These are phyloP conservation scores for Botrytis medusae DNA, from an alignment of 2,329 filamentous ascomycete genomes.

Conservation along the genomic window DNA sequence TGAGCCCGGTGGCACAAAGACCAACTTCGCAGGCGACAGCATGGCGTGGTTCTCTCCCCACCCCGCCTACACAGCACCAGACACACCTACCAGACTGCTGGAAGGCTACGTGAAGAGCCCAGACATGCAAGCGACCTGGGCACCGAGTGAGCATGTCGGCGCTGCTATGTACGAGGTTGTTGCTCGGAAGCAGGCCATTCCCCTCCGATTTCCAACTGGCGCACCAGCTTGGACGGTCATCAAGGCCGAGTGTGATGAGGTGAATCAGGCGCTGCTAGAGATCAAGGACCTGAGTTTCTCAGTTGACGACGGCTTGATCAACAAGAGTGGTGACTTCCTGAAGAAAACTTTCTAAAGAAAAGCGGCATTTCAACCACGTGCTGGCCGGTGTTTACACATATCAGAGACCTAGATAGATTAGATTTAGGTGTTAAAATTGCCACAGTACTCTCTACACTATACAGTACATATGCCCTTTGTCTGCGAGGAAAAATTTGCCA, in stretches of 20 bases:
- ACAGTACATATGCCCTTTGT: too few species aligned
- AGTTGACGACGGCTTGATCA: too few species aligned
- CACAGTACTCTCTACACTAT: too few species aligned
- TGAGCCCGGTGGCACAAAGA: not conserved
- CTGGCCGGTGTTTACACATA: too few species aligned
- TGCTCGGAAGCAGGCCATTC: not conserved
- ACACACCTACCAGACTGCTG: not conserved
- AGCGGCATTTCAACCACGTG: too few species aligned
- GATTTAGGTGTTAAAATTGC: too few species aligned
- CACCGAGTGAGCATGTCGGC: not conserved
- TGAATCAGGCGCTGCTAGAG: not conserved
- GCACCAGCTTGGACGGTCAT: not conserved
- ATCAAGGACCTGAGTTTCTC: conserved; percentile 3
- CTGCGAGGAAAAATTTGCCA: too few species aligned
- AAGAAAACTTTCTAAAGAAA: too few species aligned
- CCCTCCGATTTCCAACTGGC: not conserved
- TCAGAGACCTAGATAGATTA: too few species aligned
- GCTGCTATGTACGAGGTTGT: not conserved
- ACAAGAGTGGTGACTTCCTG: too few species aligned
- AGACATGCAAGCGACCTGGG: not conserved
- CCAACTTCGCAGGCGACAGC: conserved; percentile 4
- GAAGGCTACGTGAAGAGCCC: conserved; percentile 6
- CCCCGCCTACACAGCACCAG: not conserved
- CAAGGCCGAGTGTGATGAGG: not conserved
- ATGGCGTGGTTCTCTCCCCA: not conserved